phyloP scores from a whole-genome alignment of 768 basidiomycete genomes.

The Mycena olivaceomarginata region DNA sequence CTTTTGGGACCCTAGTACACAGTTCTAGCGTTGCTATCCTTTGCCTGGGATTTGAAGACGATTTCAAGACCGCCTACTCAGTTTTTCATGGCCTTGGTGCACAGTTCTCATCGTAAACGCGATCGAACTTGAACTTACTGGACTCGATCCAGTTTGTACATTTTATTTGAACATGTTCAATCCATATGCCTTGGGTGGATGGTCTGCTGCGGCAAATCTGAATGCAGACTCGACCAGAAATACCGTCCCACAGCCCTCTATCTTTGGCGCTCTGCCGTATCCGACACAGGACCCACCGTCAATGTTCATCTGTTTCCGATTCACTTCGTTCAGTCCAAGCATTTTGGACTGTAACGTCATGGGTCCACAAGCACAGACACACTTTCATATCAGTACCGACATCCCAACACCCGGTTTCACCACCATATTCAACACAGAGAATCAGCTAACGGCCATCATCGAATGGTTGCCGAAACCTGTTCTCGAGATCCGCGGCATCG shows the following conservation, averaged over 20 bases:
- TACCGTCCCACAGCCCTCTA: not conserved
- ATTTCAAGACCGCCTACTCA: too few species aligned
- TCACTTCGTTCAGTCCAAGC: conserved; percentile 10
- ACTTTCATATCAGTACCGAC: not conserved
- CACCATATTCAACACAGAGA: not conserved
- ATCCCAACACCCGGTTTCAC: conserved; percentile 4
- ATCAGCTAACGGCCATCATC: not conserved
- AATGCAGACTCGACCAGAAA: not conserved
- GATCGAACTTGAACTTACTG: not conserved
- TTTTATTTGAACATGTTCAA: conserved; percentile 7
- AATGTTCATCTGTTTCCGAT: conserved; percentile 8
- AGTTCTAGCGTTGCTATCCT: too few species aligned
- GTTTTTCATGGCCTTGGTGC: too few species aligned
- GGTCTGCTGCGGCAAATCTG: not conserved
- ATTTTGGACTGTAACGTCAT: not conserved
- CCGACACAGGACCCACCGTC: not conserved
- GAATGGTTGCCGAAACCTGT: not conserved
- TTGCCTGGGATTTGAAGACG: too few species aligned
- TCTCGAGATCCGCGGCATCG: not conserved
- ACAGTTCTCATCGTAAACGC: too few species aligned
- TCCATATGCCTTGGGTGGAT: not conserved
- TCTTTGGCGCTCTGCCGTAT: conserved; percentile 6
- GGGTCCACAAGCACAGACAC: not conserved
- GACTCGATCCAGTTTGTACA: not conserved
- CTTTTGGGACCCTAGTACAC: too few species aligned